phyloP scores from a whole-genome alignment of 257 asterid genomes.

The Capsicum rhomboideum region DNA sequence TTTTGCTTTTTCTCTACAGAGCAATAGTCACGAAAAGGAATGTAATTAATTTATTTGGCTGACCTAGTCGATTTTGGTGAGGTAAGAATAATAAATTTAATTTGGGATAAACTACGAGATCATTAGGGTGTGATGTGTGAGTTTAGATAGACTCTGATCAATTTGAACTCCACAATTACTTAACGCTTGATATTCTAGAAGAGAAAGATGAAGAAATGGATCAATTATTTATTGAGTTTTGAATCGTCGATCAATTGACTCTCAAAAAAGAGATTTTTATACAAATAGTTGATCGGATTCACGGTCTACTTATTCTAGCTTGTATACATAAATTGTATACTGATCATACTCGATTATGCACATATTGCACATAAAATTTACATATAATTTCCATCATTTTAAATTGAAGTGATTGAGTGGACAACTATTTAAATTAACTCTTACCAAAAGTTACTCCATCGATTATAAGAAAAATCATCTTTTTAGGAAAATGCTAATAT shows the following conservation, averaged over 20 bases:
- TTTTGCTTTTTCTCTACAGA: neutral
- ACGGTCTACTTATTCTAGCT: neutral
- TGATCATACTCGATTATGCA: neutral
- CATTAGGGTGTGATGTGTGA: neutral
- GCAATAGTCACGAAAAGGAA: neutral
- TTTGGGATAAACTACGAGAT: neutral
- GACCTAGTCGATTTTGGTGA: neutral
- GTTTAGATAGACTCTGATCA: neutral
- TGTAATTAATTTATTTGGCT: neutral
- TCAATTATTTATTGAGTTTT: neutral
- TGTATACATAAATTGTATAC: neutral
- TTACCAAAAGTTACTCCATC: neutral
- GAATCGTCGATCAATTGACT: neutral
- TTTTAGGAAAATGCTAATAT: neutral
- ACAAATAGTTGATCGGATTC: neutral
- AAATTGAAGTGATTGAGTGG: neutral
- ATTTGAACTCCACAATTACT: neutral
- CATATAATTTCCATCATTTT: neutral
- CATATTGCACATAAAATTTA: neutral
- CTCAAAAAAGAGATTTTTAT: neutral
- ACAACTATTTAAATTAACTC: neutral
- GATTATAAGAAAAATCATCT: neutral
- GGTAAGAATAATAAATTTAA: neutral
- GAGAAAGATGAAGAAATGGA: too few species aligned
- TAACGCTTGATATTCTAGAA: neutral